Percentiles rank a stretch among this genome's conserved stretches.
phyloP scores from a whole-genome alignment of 352 stramenopile genomes.

The Pythium rishiriense region DNA sequence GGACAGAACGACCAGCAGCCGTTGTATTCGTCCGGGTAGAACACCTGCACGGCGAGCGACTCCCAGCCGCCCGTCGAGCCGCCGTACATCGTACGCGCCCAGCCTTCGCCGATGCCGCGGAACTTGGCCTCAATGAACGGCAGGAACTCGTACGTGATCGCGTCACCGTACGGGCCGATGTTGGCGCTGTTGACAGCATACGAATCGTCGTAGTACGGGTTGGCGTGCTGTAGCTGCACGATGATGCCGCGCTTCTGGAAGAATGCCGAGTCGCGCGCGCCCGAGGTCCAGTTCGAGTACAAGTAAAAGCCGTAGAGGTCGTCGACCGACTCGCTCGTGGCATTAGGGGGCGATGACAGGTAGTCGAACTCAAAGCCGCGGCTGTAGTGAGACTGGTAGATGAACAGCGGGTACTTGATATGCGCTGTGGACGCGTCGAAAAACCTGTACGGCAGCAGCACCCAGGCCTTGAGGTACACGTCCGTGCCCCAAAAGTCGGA shows the following conservation, averaged over 20 bases:
- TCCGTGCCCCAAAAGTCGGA: slow-evolving; percentile 74
- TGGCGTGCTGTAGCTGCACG: slow-evolving; percentile 75
- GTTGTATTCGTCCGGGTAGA: slow-evolving; percentile 79
- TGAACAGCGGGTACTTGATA: slow-evolving; percentile 68
- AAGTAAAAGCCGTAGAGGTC: slow-evolving; percentile 68
- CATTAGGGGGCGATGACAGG: slow-evolving; percentile 29
- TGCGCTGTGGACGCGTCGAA: slow-evolving; percentile 48
- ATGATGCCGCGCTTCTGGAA: slow-evolving; percentile 68
- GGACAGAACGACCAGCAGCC: slow-evolving; percentile 82
- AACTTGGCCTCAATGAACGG: slow-evolving; percentile 61
- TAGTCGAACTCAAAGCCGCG: slow-evolving; percentile 65
- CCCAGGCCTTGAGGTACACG: slow-evolving; percentile 68
- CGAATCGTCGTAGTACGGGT: slow-evolving; percentile 82
- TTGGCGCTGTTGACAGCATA: slow-evolving; percentile 80
- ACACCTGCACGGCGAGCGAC: slow-evolving; percentile 71
- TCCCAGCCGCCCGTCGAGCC: slow-evolving; percentile 74
- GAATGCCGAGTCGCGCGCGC: slow-evolving; percentile 44
- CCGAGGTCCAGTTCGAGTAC: slow-evolving; percentile 75
- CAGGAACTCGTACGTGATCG: slow-evolving; percentile 79
- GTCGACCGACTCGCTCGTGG: slow-evolving; percentile 26
- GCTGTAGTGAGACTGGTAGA: slow-evolving; percentile 80
- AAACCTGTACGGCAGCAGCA: slow-evolving; percentile 69
- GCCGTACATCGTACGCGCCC: slow-evolving; percentile 76
- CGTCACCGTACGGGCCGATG: slow-evolving; percentile 71
- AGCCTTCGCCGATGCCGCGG: slow-evolving; percentile 61